Percentiles rank a stretch among this genome's conserved stretches.
phyloP scores from a whole-genome alignment of 2,329 filamentous ascomycete genomes.

The Chrysoporthe cubensis region DNA sequence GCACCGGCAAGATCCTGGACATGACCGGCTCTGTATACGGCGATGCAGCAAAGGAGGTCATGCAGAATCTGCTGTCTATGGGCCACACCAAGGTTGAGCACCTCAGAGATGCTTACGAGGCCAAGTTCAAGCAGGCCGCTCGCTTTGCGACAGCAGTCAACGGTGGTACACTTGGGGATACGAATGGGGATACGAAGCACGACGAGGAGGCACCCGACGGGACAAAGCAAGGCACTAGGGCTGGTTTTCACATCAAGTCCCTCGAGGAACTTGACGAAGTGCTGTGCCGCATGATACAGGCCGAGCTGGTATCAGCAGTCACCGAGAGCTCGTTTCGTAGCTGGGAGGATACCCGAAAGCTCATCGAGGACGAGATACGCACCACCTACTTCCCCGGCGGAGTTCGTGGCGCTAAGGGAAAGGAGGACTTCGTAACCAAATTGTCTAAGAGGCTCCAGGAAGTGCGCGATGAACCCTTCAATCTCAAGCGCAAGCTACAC shows the following conservation, averaged over 20 bases:
- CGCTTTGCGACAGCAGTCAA: conserved; percentile 20
- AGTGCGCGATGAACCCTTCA: conserved; percentile 56
- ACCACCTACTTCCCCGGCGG: conserved; percentile 56
- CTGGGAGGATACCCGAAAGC: conserved; percentile 61
- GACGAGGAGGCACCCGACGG: conserved; percentile 40
- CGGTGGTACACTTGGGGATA: conserved; percentile 1
- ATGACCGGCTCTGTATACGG: conserved; percentile 76
- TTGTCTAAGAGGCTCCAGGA: conserved; percentile 58
- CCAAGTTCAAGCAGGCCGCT: conserved; percentile 37
- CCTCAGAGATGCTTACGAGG: conserved; percentile 65
- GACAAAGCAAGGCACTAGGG: conserved; percentile 36
- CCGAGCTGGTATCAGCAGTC: conserved; percentile 71
- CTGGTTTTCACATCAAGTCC: conserved; percentile 46
- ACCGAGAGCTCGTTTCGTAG: conserved; percentile 60
- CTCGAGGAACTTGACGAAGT: conserved; percentile 54
- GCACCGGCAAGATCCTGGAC: conserved; percentile 80
- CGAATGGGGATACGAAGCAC: conserved; percentile 37
- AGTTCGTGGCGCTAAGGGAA: conserved; percentile 67
- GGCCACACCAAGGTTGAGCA: conserved; percentile 78
- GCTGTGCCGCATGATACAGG: conserved; percentile 60
- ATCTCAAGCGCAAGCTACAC: conserved; percentile 57
- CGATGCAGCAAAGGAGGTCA: conserved; percentile 71
- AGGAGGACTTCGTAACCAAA: conserved; percentile 62
- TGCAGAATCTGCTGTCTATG: conserved; percentile 74
- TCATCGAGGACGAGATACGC: conserved; percentile 67